Evolutionary conservation across 225 moss, liverwort and hornwort genomes (phyloP).

Genomic region (Polytrichum formosum): DNA sequence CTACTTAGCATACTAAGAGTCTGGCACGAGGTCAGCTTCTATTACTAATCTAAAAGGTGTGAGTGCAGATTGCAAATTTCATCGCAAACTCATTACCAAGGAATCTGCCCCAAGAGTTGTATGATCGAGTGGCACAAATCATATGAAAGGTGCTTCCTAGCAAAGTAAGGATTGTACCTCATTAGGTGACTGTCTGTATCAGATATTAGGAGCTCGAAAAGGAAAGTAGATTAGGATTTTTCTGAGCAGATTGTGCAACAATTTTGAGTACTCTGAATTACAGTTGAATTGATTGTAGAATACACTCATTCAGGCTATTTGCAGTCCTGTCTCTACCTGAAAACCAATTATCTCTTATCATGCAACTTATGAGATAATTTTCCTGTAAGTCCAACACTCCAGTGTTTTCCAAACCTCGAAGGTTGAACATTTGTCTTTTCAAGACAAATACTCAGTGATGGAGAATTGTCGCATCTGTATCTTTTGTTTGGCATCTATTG

Average conservation of each 20-base stretch:
- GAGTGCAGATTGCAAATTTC: slow-evolving; percentile 71
- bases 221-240: not conserved
- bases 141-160: slow-evolving; percentile 21
- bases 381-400: too few species aligned
- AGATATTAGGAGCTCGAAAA: not conserved
- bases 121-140: slow-evolving; percentile 74
- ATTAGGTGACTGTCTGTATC: slow-evolving; percentile 6
- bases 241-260: slow-evolving; percentile 1
- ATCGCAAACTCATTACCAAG: slow-evolving; percentile 71
- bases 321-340: too few species aligned
- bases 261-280: not conserved
- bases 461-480: too few species aligned
- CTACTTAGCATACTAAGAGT: too few species aligned
- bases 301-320: not conserved
- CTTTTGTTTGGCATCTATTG: too few species aligned
- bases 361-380: too few species aligned
- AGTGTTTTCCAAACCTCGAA: too few species aligned
- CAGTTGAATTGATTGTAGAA: not conserved
- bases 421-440: too few species aligned
- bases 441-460: too few species aligned
- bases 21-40: too few species aligned
- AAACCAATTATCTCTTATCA: too few species aligned
- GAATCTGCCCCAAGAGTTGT: slow-evolving; percentile 69
- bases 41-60: not conserved
- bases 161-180: not conserved